Evolutionary conservation across 352 stramenopile species (phyloP).

Genomic region (Blastocystis sp.): DNA sequence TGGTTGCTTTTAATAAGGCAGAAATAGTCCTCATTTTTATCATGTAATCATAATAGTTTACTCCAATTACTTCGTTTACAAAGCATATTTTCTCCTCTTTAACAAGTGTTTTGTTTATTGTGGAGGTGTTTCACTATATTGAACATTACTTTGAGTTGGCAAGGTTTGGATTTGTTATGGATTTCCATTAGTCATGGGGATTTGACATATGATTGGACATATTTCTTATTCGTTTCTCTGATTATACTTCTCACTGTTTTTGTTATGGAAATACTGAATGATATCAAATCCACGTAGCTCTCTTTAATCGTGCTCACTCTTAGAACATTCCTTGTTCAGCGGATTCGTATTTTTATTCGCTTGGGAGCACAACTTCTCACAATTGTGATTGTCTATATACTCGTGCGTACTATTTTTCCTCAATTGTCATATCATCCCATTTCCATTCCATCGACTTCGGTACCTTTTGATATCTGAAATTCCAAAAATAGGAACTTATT

Average conservation of each 20-base stretch:
- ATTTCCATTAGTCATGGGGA: not conserved
- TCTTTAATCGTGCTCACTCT: not conserved
- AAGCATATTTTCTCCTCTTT: constrained; percentile 52
- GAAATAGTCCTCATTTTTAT: not conserved
- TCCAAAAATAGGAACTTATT: not conserved
- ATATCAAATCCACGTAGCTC: constrained; percentile 10
- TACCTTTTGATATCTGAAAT: not conserved
- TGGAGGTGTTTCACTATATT: constrained; percentile 24
- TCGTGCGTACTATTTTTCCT: not conserved
- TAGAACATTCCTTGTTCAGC: constrained; percentile 20
- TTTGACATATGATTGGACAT: not conserved
- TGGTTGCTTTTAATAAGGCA: constrained; percentile 9
- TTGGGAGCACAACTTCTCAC: constrained; percentile 46
- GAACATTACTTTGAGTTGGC: not conserved
- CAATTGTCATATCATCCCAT: not conserved
- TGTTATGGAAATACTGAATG: constrained; percentile 4
- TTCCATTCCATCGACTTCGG: not conserved
- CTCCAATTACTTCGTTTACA: constrained; percentile 24
- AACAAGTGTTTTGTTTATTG: constrained; percentile 4
- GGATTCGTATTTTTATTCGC: constrained; percentile 3
- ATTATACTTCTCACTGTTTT: constrained; percentile 9
- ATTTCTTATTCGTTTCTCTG: not conserved
- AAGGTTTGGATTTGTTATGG: not conserved
- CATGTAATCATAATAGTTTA: not conserved
- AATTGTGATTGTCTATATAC: not conserved